Conservation (phyloP, 345 rosid species). For the Cardiospermum halicacabum region DNA sequence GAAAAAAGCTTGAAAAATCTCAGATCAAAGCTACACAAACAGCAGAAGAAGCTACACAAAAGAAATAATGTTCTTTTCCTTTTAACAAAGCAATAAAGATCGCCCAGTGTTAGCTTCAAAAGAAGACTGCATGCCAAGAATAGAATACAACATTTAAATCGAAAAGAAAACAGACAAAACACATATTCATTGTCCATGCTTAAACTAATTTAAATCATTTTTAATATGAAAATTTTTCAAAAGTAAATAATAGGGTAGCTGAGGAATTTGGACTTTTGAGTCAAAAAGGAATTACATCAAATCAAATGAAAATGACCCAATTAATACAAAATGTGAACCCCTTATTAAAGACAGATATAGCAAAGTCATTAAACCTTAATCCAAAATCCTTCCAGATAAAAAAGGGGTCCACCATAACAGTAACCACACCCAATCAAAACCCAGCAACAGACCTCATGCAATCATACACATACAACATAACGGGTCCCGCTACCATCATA, state of each 20-base stretch:
- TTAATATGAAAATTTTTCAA: not conserved
- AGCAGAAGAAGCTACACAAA: not conserved
- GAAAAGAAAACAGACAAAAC: constrained; percentile 1
- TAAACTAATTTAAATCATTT: no score
- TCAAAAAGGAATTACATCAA: not conserved
- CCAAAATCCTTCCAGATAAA: not conserved
- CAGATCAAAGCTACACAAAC: not conserved
- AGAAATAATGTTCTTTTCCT: not conserved
- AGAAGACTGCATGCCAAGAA: constrained; percentile 25
- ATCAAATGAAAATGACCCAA: not conserved
- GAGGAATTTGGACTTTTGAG: not conserved
- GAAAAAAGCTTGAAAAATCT: not conserved
- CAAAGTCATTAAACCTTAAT: not conserved
- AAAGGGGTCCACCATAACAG: not conserved
- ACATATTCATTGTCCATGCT: not conserved
- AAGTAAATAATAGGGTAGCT: not conserved
- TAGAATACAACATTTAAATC: constrained; percentile 28
- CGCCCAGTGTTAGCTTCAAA: constrained; percentile 15
- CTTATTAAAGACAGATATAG: not conserved
- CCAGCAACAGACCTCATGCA: not conserved
- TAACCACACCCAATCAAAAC: not conserved
- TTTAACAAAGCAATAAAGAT: constrained; percentile 18
- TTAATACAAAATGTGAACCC: not conserved
- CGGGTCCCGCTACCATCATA: constrained; percentile 2
- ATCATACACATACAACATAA: not conserved